Evolutionary conservation across 169 alveolate species (phyloP), one percentile per base, ranked within the genome.

Genomic region (Cryptosporidium ubiquitum): DNA sequence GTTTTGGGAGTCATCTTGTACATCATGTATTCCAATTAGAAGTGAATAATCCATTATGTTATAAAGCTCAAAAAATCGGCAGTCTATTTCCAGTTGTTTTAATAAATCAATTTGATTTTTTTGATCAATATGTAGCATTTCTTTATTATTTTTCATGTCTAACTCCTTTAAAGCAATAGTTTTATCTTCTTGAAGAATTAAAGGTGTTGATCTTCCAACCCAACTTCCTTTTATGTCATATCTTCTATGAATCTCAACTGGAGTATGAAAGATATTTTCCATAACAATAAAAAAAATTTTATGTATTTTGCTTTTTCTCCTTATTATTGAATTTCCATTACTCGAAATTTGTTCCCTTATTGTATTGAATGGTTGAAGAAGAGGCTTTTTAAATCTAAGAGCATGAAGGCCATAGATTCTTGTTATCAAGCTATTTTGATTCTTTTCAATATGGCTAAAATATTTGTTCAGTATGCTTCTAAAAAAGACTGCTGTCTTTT

Each of bases 201-300:
- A 91, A 64, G 95, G 96, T 23, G 94, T 94, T 69, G 92, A 91
- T 52, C 99, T 85, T 12, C 99, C 99, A 6, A 95, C 93, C 85
- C 94, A 94, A 64, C 98, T 95, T 12, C 99, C 99, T 92, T 97
- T 97, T 39, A 97, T 85, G 74, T 96, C 98, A 85, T 91, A 96
- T 91, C 98, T 93, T 51, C 96, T 86, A 85, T 95, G 97, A 12
- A 96, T 93, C 49, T 96, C 96, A 35, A 95, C 97, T 0, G 97
- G 94, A 26, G 99, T 96, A 79, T 96, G 96, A 89, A 98, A 97
- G 58, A 98, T 96, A 93, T 98, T 98, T 64, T 94, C 96, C 99
- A 98, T 98, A 35, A 97, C 98, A n/a, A 97, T 96, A 85, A 98
- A 97, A 93, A 96, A 97, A 52, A 95, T 91, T 84, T 96, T 95